phyloP scores from a whole-genome alignment of 371 early-diverging fungal species.

The Mucor plumbeus region DNA sequence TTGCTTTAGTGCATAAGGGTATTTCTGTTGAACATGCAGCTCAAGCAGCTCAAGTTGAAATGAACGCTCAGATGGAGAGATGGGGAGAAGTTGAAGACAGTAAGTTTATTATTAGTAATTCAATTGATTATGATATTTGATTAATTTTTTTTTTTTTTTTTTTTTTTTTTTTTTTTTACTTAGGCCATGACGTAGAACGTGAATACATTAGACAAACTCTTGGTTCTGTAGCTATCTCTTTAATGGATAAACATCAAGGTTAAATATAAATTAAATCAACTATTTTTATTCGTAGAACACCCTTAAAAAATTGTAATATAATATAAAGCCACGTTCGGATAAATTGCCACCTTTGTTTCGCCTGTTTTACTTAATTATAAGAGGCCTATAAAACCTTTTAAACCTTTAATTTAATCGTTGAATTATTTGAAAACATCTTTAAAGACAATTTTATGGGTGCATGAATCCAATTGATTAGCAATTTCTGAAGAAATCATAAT shows the following conservation, averaged over 20 bases:
- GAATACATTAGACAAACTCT: constrained; percentile 56
- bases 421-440: no score
- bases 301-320: constrained; percentile 2
- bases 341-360: no score
- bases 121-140: neutral
- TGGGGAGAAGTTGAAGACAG: constrained; percentile 97
- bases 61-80: constrained; percentile 80
- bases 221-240: constrained; percentile 52
- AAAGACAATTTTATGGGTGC: no score
- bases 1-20: constrained; percentile 78
- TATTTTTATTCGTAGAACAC: neutral
- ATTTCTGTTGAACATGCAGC: constrained; percentile 82
- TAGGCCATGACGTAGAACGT: constrained; percentile 58
- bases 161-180: neutral
- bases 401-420: no score
- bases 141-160: neutral
- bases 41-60: constrained; percentile 85
- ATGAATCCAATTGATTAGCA: no score
- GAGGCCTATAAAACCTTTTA: no score
- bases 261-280: neutral
- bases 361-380: no score
- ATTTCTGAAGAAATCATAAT: no score
- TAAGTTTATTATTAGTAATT: constrained; percentile 24
- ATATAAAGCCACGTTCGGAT: no score
- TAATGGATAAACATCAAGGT: constrained; percentile 45